Percentiles rank a stretch among this genome's conserved stretches.
Evolutionary conservation across 768 basidiomycete genomes (phyloP).

Genomic region (Auricularia auricula-judae): DNA sequence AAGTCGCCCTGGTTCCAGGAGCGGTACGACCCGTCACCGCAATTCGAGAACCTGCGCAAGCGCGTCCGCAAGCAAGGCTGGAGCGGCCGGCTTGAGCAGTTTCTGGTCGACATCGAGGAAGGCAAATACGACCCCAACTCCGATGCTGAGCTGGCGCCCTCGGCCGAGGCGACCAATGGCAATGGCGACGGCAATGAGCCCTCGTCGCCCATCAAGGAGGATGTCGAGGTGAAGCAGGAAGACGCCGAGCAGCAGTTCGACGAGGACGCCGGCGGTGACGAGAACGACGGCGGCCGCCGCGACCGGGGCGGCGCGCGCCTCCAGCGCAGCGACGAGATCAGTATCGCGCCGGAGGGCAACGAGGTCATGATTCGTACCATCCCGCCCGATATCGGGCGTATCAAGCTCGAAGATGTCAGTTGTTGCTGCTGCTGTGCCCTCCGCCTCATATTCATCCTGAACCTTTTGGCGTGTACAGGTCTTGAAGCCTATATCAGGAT

Average conservation of each 20-base stretch:
- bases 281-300: slow-evolving; percentile 4
- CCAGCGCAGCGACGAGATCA: slow-evolving; percentile 50
- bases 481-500: slow-evolving; percentile 67
- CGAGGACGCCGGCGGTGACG: slow-evolving; percentile 17
- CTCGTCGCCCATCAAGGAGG: slow-evolving; percentile 25
- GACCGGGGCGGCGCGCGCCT: slow-evolving; percentile 37
- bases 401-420: slow-evolving; percentile 80
- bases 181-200: slow-evolving; percentile 36
- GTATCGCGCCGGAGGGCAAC: slow-evolving; percentile 65
- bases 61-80: slow-evolving; percentile 80
- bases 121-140: slow-evolving; percentile 79
- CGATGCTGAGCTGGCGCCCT: slow-evolving; percentile 31
- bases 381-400: slow-evolving; percentile 82
- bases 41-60: slow-evolving; percentile 58
- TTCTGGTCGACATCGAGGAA: slow-evolving; percentile 68
- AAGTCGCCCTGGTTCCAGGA: slow-evolving; percentile 96
- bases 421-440: slow-evolving; percentile 7
- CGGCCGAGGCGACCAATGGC: slow-evolving; percentile 11
- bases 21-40: slow-evolving; percentile 77
- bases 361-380: slow-evolving; percentile 94
- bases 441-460: slow-evolving; percentile 7
- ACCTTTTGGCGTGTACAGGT: slow-evolving; percentile 35
- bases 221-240: slow-evolving; percentile 12
- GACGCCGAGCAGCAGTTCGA: slow-evolving; percentile 18
- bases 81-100: slow-evolving; percentile 59